Base-by-base conservation (phyloP, 768 basidiomycete genomes). In the Ramaria sp. region DNA sequence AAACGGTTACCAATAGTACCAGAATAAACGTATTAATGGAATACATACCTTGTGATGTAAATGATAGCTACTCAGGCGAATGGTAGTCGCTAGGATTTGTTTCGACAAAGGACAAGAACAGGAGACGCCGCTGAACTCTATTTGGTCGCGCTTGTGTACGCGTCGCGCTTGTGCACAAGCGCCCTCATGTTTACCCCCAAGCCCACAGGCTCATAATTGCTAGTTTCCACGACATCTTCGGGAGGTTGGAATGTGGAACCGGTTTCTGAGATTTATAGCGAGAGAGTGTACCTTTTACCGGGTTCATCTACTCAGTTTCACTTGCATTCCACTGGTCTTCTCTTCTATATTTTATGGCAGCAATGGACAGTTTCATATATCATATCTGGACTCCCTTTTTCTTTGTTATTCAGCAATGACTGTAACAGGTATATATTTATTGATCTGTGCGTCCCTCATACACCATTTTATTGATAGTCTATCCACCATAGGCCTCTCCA, bases 311-410 rank as follows among this genome's bases (percentile, higher is more conserved):
- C 27, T 54, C 20, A 45, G 53, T 34, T 54, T 54, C 24, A 45
- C 45, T 24, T 15, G 41, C 39, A 54, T 54, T 20, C 53, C 53
- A n/a, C 34, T 54, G 7, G n/a, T 54, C 27, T 54, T 42, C 24
- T 54, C 53, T 30, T 82, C 71, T 38, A 82, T 97, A 53, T 80
- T 96, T 64, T 96, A 88, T 64, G 90, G 82, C 24, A 79, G 78
- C 70, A 92, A 92, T 75, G 91, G 87, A 43, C 70, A 72, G 48
- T 79, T 78, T 63, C 82, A 78, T 46, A 78, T 92, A 38, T 63
- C 79, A 19, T 93, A 88, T 67, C 75, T 71, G 55, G 74, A 77
- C 50, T 62, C 67, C 1, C 62, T 75, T n/a, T 76, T 71, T 62
- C 61, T 71, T 46, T 70, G 66, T 51, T 63, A 70, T 30, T 70